Evolutionary conservation across 2,329 filamentous ascomycete genomes (phyloP).

Genomic region (Purpureocillium lavendulum): DNA sequence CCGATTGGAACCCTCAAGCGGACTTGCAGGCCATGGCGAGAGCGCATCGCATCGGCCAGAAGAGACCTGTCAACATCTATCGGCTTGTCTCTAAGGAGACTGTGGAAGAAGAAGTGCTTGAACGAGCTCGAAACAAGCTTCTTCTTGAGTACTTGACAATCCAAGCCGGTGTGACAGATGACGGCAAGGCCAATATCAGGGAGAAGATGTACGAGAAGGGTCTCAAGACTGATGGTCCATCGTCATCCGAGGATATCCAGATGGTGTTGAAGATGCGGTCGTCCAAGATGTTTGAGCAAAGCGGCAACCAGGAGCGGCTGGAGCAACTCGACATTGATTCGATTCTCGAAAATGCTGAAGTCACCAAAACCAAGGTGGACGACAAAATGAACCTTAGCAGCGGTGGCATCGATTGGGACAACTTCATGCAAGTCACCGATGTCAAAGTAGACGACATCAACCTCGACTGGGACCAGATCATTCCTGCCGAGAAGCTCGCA

Average conservation of each 20-base stretch:
- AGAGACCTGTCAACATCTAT: conserved; percentile 92
- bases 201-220: conserved; percentile 73
- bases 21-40: conserved; percentile 98
- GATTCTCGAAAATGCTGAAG: conserved; percentile 91
- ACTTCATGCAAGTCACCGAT: conserved; percentile 96
- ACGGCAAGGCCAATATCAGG: conserved; percentile 71
- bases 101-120: conserved; percentile 94
- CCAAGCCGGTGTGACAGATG: conserved; percentile 92
- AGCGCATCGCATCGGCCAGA: conserved; percentile 95
- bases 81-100: conserved; percentile 96
- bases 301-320: conserved; percentile 89
- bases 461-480: conserved; percentile 97
- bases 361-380: conserved; percentile 92
- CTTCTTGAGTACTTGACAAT: conserved; percentile 97
- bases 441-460: conserved; percentile 78
- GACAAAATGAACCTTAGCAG: conserved; percentile 88
- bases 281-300: conserved; percentile 99
- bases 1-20: conserved; percentile 97
- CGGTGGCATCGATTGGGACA: conserved; percentile 76
- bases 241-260: conserved; percentile 89
- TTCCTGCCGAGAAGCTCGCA: conserved; percentile 85
- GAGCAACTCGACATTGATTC: conserved; percentile 97
- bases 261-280: conserved; percentile 94
- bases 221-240: conserved; percentile 68
- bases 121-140: conserved; percentile 93